Conservation (phyloP, 768 basidiomycete genomes). For the Hypsizygus marmoreus region DNA sequence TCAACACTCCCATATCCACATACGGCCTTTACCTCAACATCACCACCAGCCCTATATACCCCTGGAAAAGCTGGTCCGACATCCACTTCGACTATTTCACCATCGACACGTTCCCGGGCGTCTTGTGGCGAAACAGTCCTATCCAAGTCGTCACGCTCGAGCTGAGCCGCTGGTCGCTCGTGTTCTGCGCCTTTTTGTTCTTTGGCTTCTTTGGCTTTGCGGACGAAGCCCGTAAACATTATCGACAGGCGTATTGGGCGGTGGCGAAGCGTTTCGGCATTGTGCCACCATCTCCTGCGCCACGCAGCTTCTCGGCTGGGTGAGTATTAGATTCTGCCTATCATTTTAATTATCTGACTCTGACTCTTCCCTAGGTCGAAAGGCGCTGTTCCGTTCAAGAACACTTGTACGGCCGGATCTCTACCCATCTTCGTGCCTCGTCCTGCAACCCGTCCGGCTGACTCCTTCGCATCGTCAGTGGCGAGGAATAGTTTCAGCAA, state of each 20-base stretch:
- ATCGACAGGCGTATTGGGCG: conserved; percentile 39
- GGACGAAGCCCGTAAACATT: conserved; percentile 58
- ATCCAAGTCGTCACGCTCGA: conserved; percentile 33
- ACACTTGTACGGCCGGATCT: background rate
- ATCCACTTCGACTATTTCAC: conserved; percentile 51
- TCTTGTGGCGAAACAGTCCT: conserved; percentile 40
- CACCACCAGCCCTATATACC: conserved; percentile 28
- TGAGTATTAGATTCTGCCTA: no score
- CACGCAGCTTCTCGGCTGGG: no score
- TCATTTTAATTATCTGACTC: no score
- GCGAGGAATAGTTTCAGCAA: background rate
- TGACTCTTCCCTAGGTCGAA: no score
- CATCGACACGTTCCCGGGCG: conserved; percentile 41
- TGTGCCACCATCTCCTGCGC: conserved; percentile 16
- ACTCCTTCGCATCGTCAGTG: background rate
- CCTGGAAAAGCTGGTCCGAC: conserved; percentile 53
- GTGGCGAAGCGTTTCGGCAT: conserved; percentile 41
- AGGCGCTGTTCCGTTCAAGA: background rate
- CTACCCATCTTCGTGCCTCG: background rate
- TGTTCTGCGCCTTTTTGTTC: conserved; percentile 56
- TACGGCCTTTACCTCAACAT: conserved; percentile 41
- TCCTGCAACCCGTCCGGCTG: background rate
- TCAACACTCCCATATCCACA: conserved; percentile 46
- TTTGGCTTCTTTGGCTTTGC: conserved; percentile 71
- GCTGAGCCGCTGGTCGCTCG: conserved; percentile 47